These are phyloP conservation scores for Penicillium lagena DNA, from an alignment of 495 filamentous ascomycete genomes.

Conservation along the genomic window DNA sequence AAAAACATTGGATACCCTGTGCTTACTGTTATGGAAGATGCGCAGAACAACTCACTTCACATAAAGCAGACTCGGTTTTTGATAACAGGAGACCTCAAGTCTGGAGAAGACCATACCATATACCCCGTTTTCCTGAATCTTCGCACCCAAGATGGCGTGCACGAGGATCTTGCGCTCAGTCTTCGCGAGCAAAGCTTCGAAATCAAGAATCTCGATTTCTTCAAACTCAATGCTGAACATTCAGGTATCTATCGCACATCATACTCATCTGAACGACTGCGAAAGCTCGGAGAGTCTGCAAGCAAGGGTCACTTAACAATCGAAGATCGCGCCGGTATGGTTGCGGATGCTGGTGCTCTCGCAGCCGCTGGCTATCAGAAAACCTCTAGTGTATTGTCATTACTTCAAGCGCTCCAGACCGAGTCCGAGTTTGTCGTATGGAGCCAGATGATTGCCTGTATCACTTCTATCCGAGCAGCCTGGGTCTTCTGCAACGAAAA, in stretches of 20 bases:
- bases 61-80: conserved; percentile 65
- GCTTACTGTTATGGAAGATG: conserved; percentile 52
- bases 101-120: conserved; percentile 67
- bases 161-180: conserved; percentile 55
- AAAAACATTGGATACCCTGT: conserved; percentile 65
- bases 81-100: conserved; percentile 58
- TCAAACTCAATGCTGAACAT: conserved; percentile 64
- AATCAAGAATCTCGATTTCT: conserved; percentile 55
- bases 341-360: conserved; percentile 89
- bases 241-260: conserved; percentile 59
- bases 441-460: conserved; percentile 77
- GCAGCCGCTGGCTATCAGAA: conserved; percentile 90
- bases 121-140: conserved; percentile 57
- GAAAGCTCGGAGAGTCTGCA: conserved; percentile 68
- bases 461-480: conserved; percentile 67
- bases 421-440: conserved; percentile 92
- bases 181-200: conserved; percentile 68
- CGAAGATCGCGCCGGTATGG: conserved; percentile 91
- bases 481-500: conserved; percentile 83
- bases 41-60: conserved; percentile 33
- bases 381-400: conserved; percentile 79
- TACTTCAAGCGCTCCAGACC: conserved; percentile 75
- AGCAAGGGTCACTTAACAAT: conserved; percentile 83
- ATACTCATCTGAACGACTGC: conserved; percentile 53
- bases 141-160: conserved; percentile 51